These are phyloP conservation scores for Voacanga thouarsii DNA, from an alignment of 257 asterid species.

Conservation along the genomic window DNA sequence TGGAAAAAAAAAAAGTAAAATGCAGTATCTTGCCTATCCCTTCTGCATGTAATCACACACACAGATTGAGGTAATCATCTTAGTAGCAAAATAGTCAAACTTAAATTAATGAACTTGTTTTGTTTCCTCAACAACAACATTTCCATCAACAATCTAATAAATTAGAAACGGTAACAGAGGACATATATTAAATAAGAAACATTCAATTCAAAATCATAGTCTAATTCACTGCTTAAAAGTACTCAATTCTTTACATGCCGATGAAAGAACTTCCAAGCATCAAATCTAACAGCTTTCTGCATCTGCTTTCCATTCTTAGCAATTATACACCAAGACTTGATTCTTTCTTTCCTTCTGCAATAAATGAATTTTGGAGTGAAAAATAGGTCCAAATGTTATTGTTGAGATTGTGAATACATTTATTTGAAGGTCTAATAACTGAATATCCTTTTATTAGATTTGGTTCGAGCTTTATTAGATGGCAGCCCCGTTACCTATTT, in stretches of 20 bases:
- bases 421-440: too few relatives aligned
- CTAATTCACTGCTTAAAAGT: not conserved
- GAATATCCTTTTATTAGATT: too few relatives aligned
- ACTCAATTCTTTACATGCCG: not conserved
- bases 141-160: not conserved
- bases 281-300: not conserved
- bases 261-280: not conserved
- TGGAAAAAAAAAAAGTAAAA: not conserved
- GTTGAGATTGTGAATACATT: too few relatives aligned
- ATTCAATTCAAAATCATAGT: not conserved
- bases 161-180: not conserved
- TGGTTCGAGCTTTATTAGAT: too few relatives aligned
- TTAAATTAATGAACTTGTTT: not conserved
- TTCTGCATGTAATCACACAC: not conserved
- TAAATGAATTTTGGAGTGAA: too few relatives aligned
- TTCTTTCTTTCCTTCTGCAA: too few relatives aligned
- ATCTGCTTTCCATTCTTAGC: not conserved
- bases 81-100: not conserved
- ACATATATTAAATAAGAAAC: not conserved
- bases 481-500: too few relatives aligned
- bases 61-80: not conserved
- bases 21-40: not conserved
- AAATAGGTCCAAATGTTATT: too few relatives aligned
- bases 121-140: slow-evolving; percentile 1
- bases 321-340: not conserved